phyloP scores from a whole-genome alignment of 1,284 basidiomycete genomes.

The Trichosporon faecale region DNA sequence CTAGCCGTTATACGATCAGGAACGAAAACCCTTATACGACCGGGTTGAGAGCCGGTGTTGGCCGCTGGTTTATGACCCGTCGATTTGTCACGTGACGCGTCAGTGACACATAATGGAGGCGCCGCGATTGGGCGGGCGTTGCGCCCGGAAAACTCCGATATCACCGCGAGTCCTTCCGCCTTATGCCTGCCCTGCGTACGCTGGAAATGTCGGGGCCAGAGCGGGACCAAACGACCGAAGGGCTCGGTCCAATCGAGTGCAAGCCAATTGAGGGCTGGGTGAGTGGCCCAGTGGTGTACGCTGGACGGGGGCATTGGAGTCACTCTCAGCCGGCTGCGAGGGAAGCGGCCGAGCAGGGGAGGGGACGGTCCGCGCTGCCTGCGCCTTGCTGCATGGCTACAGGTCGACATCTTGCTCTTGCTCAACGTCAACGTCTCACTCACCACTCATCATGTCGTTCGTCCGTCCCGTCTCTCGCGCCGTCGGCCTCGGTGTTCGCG shows the following conservation, averaged over 20 bases:
- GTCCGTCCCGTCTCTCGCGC: constrained; percentile 35
- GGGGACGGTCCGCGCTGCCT: not conserved
- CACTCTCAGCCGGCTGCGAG: not conserved
- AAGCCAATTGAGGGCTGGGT: constrained; percentile 6
- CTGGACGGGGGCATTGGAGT: not conserved
- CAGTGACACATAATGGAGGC: not conserved
- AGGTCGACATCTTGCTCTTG: constrained; percentile 3
- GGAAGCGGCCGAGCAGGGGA: not conserved
- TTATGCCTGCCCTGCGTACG: not conserved
- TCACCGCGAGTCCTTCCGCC: constrained; percentile 11
- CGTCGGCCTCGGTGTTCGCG: constrained; percentile 39
- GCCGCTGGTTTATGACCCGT: not conserved
- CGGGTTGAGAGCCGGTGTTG: not conserved
- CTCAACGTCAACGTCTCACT: constrained; percentile 9
- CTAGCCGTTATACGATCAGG: constrained; percentile 5
- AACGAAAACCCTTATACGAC: not conserved
- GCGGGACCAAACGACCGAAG: not conserved
- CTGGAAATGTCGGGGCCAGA: constrained; percentile 9
- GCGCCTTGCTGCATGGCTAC: not conserved
- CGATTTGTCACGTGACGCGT: not conserved
- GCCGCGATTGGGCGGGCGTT: not conserved
- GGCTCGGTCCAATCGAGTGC: not conserved
- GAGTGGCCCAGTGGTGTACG: not conserved
- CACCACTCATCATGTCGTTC: constrained; percentile 39
- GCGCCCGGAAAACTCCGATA: constrained; percentile 7